These are phyloP conservation scores for Rachicladosporium sp. DNA, from an alignment of 2,329 filamentous ascomycete species.

Conservation along the genomic window DNA sequence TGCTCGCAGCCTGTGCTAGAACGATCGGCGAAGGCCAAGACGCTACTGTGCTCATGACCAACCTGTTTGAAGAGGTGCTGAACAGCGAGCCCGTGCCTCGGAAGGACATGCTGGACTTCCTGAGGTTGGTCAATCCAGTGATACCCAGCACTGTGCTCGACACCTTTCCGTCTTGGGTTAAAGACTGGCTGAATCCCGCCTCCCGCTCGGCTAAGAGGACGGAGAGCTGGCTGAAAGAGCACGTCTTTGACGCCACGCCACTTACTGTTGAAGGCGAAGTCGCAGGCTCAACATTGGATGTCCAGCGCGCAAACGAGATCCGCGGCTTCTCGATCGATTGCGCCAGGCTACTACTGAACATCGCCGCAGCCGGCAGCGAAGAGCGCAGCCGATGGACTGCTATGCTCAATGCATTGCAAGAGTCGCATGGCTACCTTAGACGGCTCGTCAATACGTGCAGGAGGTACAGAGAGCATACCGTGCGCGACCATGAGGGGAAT, in stretches of 20 bases:
- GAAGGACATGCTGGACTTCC: conserved; percentile 1
- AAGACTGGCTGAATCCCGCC: conserved; percentile 2
- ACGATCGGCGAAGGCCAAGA: not conserved
- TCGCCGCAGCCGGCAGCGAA: not conserved
- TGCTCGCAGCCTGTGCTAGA: not conserved
- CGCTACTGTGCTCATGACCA: not conserved
- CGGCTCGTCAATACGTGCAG: conserved; percentile 1
- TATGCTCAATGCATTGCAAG: conserved; percentile 1
- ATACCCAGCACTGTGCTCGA: conserved; percentile 2
- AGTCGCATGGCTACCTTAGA: not conserved
- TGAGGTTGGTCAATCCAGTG: not conserved
- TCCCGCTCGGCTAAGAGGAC: conserved; percentile 1
- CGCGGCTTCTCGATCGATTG: conserved; percentile 1
- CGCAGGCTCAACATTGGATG: conserved; percentile 1
- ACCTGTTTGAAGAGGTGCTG: conserved; percentile 1
- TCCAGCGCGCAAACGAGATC: not conserved
- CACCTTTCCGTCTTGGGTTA: conserved; percentile 2
- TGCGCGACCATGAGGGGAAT: not conserved
- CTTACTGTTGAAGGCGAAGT: not conserved
- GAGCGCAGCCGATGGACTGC: not conserved
- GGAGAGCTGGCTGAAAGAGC: conserved; percentile 1
- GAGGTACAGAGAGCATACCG: not conserved
- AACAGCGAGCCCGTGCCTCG: not conserved
- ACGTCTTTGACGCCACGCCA: conserved; percentile 1
- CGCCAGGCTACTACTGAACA: not conserved